Percentiles rank a stretch among this genome's conserved stretches.
These are phyloP conservation scores for Metschnikowia santaceciliae DNA, from an alignment of 805 yeast genomes.

Conservation along the genomic window DNA sequence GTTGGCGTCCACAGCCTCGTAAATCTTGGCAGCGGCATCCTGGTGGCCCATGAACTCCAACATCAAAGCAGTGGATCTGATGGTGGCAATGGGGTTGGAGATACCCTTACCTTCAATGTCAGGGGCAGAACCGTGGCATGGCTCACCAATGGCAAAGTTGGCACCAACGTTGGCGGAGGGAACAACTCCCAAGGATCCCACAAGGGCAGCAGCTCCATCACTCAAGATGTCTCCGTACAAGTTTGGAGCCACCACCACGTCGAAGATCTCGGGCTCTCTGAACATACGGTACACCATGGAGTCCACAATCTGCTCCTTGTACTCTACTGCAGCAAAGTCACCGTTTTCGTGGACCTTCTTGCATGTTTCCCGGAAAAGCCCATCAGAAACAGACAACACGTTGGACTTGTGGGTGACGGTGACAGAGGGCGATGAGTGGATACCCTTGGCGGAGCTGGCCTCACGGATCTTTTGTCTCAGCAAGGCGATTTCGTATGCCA, in stretches of 20 bases:
- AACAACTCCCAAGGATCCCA: slow-evolving; percentile 96
- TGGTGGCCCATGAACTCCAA: slow-evolving; percentile 93
- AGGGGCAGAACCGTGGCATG: slow-evolving; percentile 99
- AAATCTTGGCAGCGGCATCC: slow-evolving; percentile 86
- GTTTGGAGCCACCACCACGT: slow-evolving; percentile 98
- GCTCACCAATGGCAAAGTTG: slow-evolving; percentile 94
- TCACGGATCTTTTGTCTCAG: slow-evolving; percentile 82
- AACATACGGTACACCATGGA: slow-evolving; percentile 99
- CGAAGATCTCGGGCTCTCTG: slow-evolving; percentile 96
- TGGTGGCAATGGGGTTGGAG: slow-evolving; percentile 96
- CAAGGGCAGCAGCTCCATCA: slow-evolving; percentile 97
- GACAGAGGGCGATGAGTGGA: slow-evolving; percentile 54
- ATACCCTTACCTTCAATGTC: slow-evolving; percentile 95
- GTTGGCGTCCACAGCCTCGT: slow-evolving; percentile 92
- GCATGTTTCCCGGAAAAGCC: slow-evolving; percentile 89
- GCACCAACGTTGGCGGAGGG: slow-evolving; percentile 99
- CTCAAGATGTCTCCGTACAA: slow-evolving; percentile 95
- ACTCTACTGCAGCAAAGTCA: slow-evolving; percentile 55
- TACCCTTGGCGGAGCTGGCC: slow-evolving; percentile 38
- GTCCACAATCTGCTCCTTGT: slow-evolving; percentile 96
- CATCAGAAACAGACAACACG: slow-evolving; percentile 88
- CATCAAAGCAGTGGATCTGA: slow-evolving; percentile 96
- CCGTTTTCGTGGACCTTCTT: slow-evolving; percentile 57
- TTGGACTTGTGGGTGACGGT: slow-evolving; percentile 97
- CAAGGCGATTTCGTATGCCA: slow-evolving; percentile 89